phyloP scores from a whole-genome alignment of 202 grass and related monocot genomes.

The Alloteropsis angusta region DNA sequence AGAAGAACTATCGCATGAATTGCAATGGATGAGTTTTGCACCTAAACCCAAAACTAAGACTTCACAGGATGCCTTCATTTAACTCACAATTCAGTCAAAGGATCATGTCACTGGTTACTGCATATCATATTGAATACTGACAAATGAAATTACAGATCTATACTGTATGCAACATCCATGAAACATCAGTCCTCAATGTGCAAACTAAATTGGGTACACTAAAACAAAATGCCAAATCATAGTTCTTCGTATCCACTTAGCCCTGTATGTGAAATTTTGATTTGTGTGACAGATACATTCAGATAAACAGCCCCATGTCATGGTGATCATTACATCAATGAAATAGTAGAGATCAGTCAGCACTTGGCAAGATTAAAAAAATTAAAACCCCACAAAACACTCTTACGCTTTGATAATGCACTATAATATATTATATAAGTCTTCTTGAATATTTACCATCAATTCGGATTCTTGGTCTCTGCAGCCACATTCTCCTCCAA shows the following conservation, averaged over 20 bases:
- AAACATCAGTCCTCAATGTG: not conserved
- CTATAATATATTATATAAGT: slow-evolving; percentile 7
- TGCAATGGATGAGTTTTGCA: not conserved
- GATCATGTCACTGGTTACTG: not conserved
- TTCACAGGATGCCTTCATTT: not conserved
- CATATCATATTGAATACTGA: not conserved
- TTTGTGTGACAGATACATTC: not conserved
- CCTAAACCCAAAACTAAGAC: not conserved
- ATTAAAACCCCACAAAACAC: slow-evolving; percentile 8
- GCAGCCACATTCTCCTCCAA: slow-evolving; percentile 98
- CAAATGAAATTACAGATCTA: not conserved
- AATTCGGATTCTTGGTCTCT: slow-evolving; percentile 69
- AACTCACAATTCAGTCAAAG: not conserved
- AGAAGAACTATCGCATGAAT: not conserved
- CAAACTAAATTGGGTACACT: not conserved
- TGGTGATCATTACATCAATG: not conserved
- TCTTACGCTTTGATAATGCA: not conserved
- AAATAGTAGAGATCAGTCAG: not conserved
- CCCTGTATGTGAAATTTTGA: not conserved
- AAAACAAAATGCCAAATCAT: not conserved
- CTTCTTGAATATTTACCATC: slow-evolving; percentile 55
- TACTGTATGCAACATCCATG: not conserved
- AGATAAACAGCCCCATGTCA: not conserved
- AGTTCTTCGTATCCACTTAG: not conserved
- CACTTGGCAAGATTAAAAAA: not conserved